Evolutionary conservation across 2,329 filamentous ascomycete species (phyloP).

Genomic region (Ascochyta viciae-villosae): DNA sequence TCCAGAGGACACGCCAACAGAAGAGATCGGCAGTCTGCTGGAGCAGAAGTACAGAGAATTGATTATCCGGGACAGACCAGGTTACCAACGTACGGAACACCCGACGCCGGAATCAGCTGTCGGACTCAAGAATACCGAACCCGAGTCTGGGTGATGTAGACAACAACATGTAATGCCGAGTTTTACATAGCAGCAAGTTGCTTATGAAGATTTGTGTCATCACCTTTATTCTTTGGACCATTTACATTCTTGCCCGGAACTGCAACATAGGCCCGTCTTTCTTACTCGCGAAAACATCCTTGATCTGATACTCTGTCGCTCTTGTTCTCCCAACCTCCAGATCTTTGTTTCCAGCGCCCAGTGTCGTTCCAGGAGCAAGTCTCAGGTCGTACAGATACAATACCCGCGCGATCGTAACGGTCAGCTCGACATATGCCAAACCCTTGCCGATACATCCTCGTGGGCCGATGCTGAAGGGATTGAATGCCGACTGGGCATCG

Average conservation of each 20-base stretch:
- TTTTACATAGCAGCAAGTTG: neutral
- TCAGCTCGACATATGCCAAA: constrained; percentile 72
- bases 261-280: constrained; percentile 76
- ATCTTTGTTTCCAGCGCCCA: constrained; percentile 42
- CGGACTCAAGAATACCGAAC: neutral
- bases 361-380: constrained; percentile 40
- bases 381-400: constrained; percentile 68
- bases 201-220: neutral
- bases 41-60: neutral
- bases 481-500: constrained; percentile 71
- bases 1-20: neutral
- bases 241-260: constrained; percentile 40
- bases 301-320: constrained; percentile 69
- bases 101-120: constrained; percentile 4
- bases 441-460: constrained; percentile 76
- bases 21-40: neutral
- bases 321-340: constrained; percentile 43
- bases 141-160: no score
- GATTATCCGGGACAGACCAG: neutral
- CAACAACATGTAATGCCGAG: neutral
- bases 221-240: neutral
- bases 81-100: neutral
- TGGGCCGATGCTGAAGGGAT: constrained; percentile 74
- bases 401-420: constrained; percentile 66
- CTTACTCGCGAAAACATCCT: constrained; percentile 75